Conservation (phyloP, 306 rosid genomes). For the Begonia masoniana region DNA sequence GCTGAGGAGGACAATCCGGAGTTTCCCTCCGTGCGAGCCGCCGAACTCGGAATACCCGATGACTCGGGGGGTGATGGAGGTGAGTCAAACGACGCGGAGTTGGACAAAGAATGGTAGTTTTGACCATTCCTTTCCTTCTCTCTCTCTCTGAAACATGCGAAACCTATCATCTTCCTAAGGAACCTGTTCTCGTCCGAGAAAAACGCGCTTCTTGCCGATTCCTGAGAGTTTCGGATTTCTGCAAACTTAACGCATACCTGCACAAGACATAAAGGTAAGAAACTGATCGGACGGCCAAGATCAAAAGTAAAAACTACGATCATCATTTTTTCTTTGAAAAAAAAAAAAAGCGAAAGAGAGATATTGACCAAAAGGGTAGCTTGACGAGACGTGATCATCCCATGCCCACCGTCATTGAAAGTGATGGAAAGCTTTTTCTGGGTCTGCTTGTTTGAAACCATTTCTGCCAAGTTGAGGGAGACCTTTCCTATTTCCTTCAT, state of each 20-base stretch:
- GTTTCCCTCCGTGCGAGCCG: no score
- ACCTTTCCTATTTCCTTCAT: slow-evolving; percentile 37
- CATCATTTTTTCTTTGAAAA: background rate
- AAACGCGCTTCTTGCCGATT: slow-evolving; percentile 5
- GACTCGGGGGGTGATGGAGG: slow-evolving; percentile 11
- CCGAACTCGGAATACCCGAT: slow-evolving; percentile 1
- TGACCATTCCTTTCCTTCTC: slow-evolving; percentile 15
- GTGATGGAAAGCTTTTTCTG: slow-evolving; percentile 35
- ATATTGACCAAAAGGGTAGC: slow-evolving; percentile 45
- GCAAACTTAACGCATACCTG: slow-evolving; percentile 36
- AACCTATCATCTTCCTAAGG: slow-evolving; percentile 11
- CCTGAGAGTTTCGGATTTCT: slow-evolving; percentile 19
- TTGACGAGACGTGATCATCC: slow-evolving; percentile 9
- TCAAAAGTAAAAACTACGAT: background rate
- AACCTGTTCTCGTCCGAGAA: slow-evolving; percentile 15
- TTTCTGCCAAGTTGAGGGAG: slow-evolving; percentile 27
- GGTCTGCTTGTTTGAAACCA: slow-evolving; percentile 15
- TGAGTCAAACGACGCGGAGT: slow-evolving; percentile 23
- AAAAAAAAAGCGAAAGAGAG: no score
- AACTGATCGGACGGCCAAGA: background rate
- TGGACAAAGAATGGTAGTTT: slow-evolving; percentile 18
- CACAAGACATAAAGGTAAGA: background rate
- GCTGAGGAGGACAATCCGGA: no score
- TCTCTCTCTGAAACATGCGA: slow-evolving; percentile 23
- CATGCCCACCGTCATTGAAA: slow-evolving; percentile 27